Base-by-base conservation (phyloP, 2,329 filamentous ascomycete genomes). In the Paraconiothyrium brasiliense region DNA sequence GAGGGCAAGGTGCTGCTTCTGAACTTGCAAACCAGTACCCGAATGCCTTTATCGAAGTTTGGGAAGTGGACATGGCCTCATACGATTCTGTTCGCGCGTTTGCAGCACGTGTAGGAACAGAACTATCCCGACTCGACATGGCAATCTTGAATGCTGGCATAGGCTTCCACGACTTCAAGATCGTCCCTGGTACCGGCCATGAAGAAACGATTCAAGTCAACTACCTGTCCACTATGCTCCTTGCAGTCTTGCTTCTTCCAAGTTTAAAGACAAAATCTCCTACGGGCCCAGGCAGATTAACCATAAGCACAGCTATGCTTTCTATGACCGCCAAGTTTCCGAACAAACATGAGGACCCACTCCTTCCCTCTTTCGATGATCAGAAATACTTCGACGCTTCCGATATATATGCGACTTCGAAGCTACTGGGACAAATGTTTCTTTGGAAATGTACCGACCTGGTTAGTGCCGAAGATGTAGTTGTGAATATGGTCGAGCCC, bases 121-220 rank as follows among this genome's bases (percentile, higher is more conserved):
- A 60, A n/a, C 55, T 71, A 3, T 30, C 41, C 1, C 57, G 61
- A 2, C 24, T 75, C 6, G 65, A 75, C 48, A 67, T 70, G 1
- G 72, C 65, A 6, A 72, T 80, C 30, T 63, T 80, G 2, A 80
- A 80, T 22, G 77, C 77, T 6, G 78, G 78, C 0, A 27, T 78
- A 0, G 41, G 41, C 4, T 57, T 30, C 14, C 8, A 22, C 11
- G 41, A 43, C 3, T 72, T 63, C 57, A 47, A 58, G 22, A 61
- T 74, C 3, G 20, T 35, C 2, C 65, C 73, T 47, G 71, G 51
- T 64, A 72, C 43, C 66, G 70, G 71, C 9, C 73, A 74, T 57
- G 76, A 79, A 55, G 58, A 64, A 55, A 83, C 77, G 0, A 64
- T 88, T 14, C 85, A 88, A 69, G 83, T 87, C 58, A 88, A 88